Base-by-base conservation (phyloP, 2,329 filamentous ascomycete species). In the Xylaria multiplex region DNA sequence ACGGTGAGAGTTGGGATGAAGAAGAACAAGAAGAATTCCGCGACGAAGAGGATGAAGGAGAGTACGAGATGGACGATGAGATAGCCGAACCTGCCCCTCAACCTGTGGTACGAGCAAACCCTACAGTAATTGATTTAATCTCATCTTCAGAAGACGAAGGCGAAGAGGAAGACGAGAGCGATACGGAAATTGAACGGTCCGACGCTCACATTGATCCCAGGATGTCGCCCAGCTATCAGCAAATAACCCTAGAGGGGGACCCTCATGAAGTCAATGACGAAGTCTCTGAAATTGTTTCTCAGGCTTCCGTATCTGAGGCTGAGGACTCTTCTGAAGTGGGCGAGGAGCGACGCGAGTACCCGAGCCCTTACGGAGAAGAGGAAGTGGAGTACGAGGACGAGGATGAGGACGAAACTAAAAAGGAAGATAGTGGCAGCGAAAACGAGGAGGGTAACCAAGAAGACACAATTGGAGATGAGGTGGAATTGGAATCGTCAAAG, bases 1-100 rank as follows among this genome's bases (percentile, higher is more conserved):
- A 74, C 53, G 72, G 65, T 8, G 69, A 72, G 50, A 74, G 68
- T 52, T 76, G 69, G 69, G 72, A 71, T 40, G 72, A 70, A 65
- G 64, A 69, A 5, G 61, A 69, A 32, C 42, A 67, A 57, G 64
- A 64, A 32, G 69, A 67, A 37, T 40, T 59, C 4, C 37, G 57
- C 14, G 59, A 68, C 7, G 62, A 66, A 35, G 64, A 69, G 22
- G 52, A 68, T 11, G 65, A 67, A 42, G 42, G 43, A 8, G 67
- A 67, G 48, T 67, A 65, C 13, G 64, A 67, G 24, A 62, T 48
- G 53, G 61, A 62, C 50, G 49, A 59, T 11, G 62, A 66, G 6
- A 11, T 46, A 22, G 7, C 42, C 9, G 13, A 46, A 45, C 56
- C 56, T 43, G 24, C 19, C 6, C 40, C 64, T 54, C 50, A 48